These are phyloP conservation scores for Begonia peltatifolia DNA, from an alignment of 306 rosid genomes.

Conservation along the genomic window DNA sequence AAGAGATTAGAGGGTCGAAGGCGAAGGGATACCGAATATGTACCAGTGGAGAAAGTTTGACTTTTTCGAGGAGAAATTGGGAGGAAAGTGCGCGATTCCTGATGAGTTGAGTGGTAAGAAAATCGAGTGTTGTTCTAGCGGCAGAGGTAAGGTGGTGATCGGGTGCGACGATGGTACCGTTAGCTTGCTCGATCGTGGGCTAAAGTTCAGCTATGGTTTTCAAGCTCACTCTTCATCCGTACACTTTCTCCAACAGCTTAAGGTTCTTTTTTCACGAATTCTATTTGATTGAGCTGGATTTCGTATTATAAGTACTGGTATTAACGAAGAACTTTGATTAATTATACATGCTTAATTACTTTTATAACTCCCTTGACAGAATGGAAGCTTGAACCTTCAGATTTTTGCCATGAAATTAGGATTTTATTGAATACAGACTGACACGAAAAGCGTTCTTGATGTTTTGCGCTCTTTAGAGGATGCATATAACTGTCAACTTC, in stretches of 20 bases:
- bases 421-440: too few species aligned
- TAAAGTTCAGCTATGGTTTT: constrained; percentile 69
- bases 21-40: constrained; percentile 18
- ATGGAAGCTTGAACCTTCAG: too few species aligned
- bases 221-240: constrained; percentile 74
- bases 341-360: neutral
- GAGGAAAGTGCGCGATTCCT: constrained; percentile 55
- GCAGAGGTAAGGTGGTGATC: constrained; percentile 81
- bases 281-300: neutral
- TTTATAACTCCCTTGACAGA: neutral
- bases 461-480: too few species aligned
- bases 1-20: neutral
- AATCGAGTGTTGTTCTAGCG: constrained; percentile 83
- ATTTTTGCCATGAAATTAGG: too few species aligned
- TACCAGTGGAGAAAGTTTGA: constrained; percentile 99
- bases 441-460: too few species aligned
- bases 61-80: constrained; percentile 80
- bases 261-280: constrained; percentile 26
- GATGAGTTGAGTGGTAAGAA: constrained; percentile 41
- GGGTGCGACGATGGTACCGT: constrained; percentile 74
- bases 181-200: constrained; percentile 78
- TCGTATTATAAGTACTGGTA: neutral
- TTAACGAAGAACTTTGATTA: neutral
- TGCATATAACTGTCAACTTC: too few species aligned
- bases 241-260: constrained; percentile 87